Evolutionary conservation across 805 yeast species (phyloP), one percentile per base, ranked within the genome.

Genomic region (Hanseniaspora osmophila): DNA sequence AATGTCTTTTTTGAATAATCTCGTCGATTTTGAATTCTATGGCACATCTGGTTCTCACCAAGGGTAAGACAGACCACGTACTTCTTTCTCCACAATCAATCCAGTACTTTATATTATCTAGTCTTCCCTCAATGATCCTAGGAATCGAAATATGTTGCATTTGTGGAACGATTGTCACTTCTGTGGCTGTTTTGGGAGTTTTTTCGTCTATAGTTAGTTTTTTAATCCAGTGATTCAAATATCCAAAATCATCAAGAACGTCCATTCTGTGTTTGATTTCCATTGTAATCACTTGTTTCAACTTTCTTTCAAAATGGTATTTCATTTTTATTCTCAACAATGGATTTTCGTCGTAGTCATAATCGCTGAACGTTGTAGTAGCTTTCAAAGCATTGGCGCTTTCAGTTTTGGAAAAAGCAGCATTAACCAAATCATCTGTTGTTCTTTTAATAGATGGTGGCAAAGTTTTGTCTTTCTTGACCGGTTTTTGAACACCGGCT

Each of bases 91-190:
- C 98, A 30, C 88, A 85, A 44, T 74, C 66, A 12, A 87, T 77
- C 94, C 96, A 90, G 57, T 86, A 85, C 5, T 86, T 82, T 18
- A 87, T 80, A 59, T 85, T 87, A 47, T 77, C 81, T 56, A 80
- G 72, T 54, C 80, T 80, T 2, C 84, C 80, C 57, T 86, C 95
- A 55, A 86, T 74, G 0, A 87, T 79, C 52, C 86, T 68, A 40
- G 86, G 80, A 49, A 85, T 74, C 52, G 86, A 67, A 43, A 87
- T 64, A 33, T 85, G 78, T 45, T 81, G 70, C 43, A 87, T 65
- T 56, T 81, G 90, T 0, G 97, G 97, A 4, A 90, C 96, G 37
- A 92, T 81, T 0, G 95, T 84, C 15, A 90, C 78, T 55, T 90
- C 96, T 47, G 85, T 75, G 7, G 87, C 77, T 30, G 82, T 74